A percentile compares a stretch with the other conserved stretches of the same genome.
Evolutionary conservation across 768 basidiomycete species (phyloP).

Genomic region (Basidioascus undulatus): DNA sequence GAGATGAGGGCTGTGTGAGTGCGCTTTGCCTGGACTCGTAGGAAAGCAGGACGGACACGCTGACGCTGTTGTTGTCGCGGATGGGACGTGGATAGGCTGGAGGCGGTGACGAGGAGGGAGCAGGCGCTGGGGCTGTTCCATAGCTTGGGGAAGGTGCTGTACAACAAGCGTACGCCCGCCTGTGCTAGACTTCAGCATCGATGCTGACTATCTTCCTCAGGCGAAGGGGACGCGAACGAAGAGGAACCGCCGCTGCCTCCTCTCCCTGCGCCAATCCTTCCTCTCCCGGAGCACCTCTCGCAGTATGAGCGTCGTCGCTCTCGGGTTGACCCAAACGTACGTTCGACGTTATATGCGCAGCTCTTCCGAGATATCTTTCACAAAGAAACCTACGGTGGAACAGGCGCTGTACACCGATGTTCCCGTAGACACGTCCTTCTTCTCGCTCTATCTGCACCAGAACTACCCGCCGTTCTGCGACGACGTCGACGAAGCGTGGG

Average conservation of each 20-base stretch:
- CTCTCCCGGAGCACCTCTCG: constrained; percentile 34
- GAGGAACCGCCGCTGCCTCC: constrained; percentile 29
- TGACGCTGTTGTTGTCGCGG: neutral
- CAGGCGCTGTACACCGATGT: constrained; percentile 57
- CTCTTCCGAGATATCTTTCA: neutral
- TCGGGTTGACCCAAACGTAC: constrained; percentile 51
- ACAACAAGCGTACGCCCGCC: constrained; percentile 58
- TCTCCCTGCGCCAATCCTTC: constrained; percentile 6
- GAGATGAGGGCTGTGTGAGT: constrained; percentile 15
- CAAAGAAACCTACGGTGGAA: neutral
- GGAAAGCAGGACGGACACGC: neutral
- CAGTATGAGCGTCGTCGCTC: constrained; percentile 41
- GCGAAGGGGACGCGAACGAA: constrained; percentile 36
- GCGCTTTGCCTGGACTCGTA: neutral
- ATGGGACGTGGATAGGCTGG: constrained; percentile 23
- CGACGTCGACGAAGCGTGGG: constrained; percentile 46
- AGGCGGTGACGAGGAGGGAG: constrained; percentile 57
- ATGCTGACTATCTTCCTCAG: constrained; percentile 14
- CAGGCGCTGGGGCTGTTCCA: constrained; percentile 75
- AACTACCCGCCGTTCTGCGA: constrained; percentile 71
- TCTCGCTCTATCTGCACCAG: constrained; percentile 77
- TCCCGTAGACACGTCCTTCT: constrained; percentile 72
- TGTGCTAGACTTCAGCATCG: neutral
- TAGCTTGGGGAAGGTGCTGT: constrained; percentile 72
- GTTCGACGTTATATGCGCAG: constrained; percentile 8